Evolutionary conservation across 768 basidiomycete species (phyloP), one percentile per base, ranked within the genome.

Genomic region (Myochromella boudieri): DNA sequence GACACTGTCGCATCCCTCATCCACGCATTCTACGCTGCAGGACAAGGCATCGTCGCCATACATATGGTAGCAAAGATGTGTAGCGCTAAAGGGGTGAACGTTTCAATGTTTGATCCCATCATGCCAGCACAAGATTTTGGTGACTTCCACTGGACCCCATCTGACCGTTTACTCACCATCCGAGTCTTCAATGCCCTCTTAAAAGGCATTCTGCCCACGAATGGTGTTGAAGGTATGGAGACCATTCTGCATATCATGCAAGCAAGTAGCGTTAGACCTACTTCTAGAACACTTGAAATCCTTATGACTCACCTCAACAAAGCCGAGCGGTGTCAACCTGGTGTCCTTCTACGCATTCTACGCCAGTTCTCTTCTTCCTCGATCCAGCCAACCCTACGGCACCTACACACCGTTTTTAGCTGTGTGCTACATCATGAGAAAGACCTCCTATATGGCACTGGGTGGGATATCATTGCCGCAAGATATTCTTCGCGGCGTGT

Each of bases 101-200:
- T 44, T 22, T 68, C 52, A 32, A 40, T 67, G 24, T 69, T 69
- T 37, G 37, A 62, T 18, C 43, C 52, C 37, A 44, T 65, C 12
- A 33, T 60, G 15, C 55, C 53, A 17, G 51, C 59, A 18, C 49
- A 51, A 36, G 38, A 29, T 2, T 22, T 52, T 21, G 44, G 49
- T 22, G 42, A 50, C 12, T 54, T 68, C 18, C 67, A 70, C 20
- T 64, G 66, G 42, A 53, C 63, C 25, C 56, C 60, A 4, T 46
- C 65, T 2, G 55, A 50, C 27, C 57, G 78, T 21, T 51, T 52
- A 11, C 74, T 74, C 26, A 72, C 71, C 6, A 62, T 67, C 28
- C 67, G 72, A 42, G 64, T 87, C 21, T 79, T 87, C 68, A 89
- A 91, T 59, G 71, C 80, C 15, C 63, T 85, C 15, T 65, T 89